Conservation (phyloP, 768 basidiomycete species). For the Lactarius psammicola region DNA sequence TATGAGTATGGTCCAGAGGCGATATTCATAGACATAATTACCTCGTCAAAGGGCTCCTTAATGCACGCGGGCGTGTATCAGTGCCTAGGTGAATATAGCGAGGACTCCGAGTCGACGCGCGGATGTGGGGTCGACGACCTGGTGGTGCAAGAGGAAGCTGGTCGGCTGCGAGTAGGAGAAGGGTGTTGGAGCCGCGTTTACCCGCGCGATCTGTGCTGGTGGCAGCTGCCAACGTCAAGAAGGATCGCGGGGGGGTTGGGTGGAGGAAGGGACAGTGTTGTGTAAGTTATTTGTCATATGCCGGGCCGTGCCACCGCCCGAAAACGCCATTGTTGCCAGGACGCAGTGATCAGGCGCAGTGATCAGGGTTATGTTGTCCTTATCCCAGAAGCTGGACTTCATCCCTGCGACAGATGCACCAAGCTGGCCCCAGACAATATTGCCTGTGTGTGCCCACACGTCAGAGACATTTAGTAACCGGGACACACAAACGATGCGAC, state of each 20-base stretch:
- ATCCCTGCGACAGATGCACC: conserved; percentile 23
- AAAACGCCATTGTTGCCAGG: conserved; percentile 26
- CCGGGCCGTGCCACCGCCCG: conserved; percentile 25
- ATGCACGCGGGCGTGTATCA: no score
- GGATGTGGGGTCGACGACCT: conserved; percentile 17
- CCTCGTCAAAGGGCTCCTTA: no score
- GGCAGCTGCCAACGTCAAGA: conserved; percentile 3
- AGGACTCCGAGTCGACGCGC: no score
- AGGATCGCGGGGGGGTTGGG: no score
- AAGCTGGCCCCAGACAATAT: conserved; percentile 27
- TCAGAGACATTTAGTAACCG: neutral
- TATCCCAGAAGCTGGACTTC: conserved; percentile 22
- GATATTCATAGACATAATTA: no score
- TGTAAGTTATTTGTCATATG: conserved; percentile 26
- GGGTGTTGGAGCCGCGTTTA: conserved; percentile 23
- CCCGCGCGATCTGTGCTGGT: conserved; percentile 14
- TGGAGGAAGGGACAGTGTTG: neutral
- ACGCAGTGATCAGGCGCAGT: no score
- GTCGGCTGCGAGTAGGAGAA: conserved; percentile 14
- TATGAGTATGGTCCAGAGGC: no score
- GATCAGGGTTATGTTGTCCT: neutral
- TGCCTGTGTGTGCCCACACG: conserved; percentile 6
- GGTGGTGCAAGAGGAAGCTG: conserved; percentile 26
- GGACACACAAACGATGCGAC: no score
- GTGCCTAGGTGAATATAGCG: no score